phyloP scores from a whole-genome alignment of 805 yeast genomes.

The Schizosaccharomyces octosporus region DNA sequence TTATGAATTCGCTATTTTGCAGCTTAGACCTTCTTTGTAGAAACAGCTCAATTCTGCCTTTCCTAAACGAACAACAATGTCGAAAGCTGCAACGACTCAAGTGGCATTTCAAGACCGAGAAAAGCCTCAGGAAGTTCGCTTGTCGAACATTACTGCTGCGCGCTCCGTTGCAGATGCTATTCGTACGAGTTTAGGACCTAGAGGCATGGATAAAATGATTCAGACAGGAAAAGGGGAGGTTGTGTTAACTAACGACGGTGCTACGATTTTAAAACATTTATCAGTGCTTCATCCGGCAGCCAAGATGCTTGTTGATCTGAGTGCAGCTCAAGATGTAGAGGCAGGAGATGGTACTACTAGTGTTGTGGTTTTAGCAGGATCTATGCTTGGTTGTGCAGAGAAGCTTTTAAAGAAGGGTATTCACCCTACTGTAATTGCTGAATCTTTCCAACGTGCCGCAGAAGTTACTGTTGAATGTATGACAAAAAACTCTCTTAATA shows the following conservation, averaged over 20 bases:
- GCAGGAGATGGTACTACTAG: constrained; percentile 99
- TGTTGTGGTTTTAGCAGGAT: constrained; percentile 87
- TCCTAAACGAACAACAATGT: background rate
- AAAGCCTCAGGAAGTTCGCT: constrained; percentile 84
- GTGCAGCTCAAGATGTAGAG: constrained; percentile 94
- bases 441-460: constrained; percentile 77
- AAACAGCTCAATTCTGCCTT: background rate
- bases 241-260: constrained; percentile 92
- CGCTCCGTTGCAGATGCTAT: constrained; percentile 67
- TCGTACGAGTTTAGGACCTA: constrained; percentile 88
- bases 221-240: constrained; percentile 81
- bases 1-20: no score
- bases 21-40: background rate
- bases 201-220: constrained; percentile 98
- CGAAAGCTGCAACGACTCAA: background rate
- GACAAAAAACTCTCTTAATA: constrained; percentile 60
- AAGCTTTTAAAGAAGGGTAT: constrained; percentile 63
- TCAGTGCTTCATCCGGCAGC: constrained; percentile 98
- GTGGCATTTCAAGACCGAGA: constrained; percentile 82
- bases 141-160: constrained; percentile 72
- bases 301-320: constrained; percentile 86
- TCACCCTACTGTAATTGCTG: constrained; percentile 88
- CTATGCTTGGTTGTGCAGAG: constrained; percentile 84
- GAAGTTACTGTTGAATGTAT: constrained; percentile 56
- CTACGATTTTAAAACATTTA: constrained; percentile 89